Evolutionary conservation across 1,139 yeast species (phyloP).

Genomic region (Hyphopichia khmerensis): DNA sequence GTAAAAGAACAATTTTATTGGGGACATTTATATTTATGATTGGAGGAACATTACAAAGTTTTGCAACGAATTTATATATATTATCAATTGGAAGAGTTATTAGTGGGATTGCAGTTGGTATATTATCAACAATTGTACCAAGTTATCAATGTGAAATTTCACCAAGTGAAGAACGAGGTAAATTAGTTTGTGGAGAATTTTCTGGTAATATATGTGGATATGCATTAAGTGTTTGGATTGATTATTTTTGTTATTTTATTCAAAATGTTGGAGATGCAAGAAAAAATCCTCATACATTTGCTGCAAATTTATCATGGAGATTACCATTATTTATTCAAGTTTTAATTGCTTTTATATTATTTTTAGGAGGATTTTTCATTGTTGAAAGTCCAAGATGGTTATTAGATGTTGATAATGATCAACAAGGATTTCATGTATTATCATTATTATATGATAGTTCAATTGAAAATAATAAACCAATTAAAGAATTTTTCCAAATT

Average conservation of each 20-base stretch:
- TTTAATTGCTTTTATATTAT: slow-evolving; percentile 41
- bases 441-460: slow-evolving; percentile 73
- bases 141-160: slow-evolving; percentile 57
- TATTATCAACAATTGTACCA: slow-evolving; percentile 53
- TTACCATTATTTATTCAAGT: slow-evolving; percentile 53
- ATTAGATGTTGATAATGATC: slow-evolving; percentile 49
- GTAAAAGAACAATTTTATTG: slow-evolving; percentile 46
- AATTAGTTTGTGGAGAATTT: slow-evolving; percentile 54
- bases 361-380: slow-evolving; percentile 52
- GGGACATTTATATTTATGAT: slow-evolving; percentile 51
- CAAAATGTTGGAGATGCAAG: slow-evolving; percentile 44
- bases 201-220: slow-evolving; percentile 55
- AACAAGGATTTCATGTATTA: slow-evolving; percentile 65
- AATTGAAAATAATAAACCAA: slow-evolving; percentile 45
- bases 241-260: slow-evolving; percentile 49
- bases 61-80: slow-evolving; percentile 41
- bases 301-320: slow-evolving; percentile 52
- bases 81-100: slow-evolving; percentile 51
- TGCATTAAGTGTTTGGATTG: slow-evolving; percentile 55
- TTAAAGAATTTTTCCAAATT: slow-evolving; percentile 65
- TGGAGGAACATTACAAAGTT: slow-evolving; percentile 51
- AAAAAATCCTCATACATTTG: slow-evolving; percentile 33
- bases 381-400: slow-evolving; percentile 60
- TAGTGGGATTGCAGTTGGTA: slow-evolving; percentile 54
- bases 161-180: slow-evolving; percentile 55